Conservation (phyloP, 768 basidiomycete genomes). For the Lactarius deliciosus region DNA sequence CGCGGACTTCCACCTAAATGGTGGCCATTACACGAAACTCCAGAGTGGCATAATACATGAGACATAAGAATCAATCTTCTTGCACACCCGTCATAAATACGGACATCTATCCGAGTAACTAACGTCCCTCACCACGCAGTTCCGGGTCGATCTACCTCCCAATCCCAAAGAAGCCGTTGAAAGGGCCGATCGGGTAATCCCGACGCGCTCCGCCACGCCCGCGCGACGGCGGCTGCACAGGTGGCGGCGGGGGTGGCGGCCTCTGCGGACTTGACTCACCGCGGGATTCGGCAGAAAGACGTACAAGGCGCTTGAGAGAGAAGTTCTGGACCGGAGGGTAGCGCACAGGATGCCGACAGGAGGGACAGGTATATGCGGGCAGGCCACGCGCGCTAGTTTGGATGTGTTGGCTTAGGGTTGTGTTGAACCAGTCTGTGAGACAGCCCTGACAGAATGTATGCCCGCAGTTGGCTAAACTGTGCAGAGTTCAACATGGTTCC, state of each 20-base stretch:
- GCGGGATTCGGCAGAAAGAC: conserved; percentile 46
- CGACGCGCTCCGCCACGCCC: conserved; percentile 18
- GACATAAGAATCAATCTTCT: not conserved
- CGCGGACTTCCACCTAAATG: not conserved
- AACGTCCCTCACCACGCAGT: not conserved
- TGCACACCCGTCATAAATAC: conserved; percentile 7
- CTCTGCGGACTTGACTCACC: conserved; percentile 48
- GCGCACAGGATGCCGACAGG: conserved; percentile 53
- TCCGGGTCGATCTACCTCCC: not conserved
- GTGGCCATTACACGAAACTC: not conserved
- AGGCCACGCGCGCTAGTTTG: conserved; percentile 34
- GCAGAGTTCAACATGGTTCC: conserved; percentile 13
- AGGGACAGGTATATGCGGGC: conserved; percentile 60
- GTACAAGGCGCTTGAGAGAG: conserved; percentile 56
- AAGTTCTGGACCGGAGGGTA: conserved; percentile 59
- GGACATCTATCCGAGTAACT: not conserved
- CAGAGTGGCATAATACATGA: not conserved
- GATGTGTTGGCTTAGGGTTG: conserved; percentile 51
- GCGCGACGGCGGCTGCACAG: conserved; percentile 4
- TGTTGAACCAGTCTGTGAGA: conserved; percentile 54
- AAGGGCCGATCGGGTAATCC: conserved; percentile 12
- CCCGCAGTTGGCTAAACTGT: conserved; percentile 60
- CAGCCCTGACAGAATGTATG: conserved; percentile 69
- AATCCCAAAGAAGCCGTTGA: conserved; percentile 20
- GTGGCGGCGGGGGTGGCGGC: conserved; percentile 8